Base-by-base conservation (phyloP, 2,329 filamentous ascomycete genomes). In the Fusarium metavorans region DNA sequence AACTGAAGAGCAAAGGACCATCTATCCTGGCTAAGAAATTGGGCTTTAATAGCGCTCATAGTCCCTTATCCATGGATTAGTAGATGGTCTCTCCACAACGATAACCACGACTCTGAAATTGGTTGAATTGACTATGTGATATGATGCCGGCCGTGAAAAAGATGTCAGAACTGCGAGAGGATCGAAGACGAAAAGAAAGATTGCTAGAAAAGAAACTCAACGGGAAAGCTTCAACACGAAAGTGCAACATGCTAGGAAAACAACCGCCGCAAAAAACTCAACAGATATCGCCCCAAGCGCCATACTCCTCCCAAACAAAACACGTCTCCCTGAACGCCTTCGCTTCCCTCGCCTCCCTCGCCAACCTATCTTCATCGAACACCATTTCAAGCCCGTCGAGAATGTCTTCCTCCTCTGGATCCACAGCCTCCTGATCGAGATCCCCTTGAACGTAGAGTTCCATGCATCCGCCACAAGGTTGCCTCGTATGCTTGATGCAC, bases 391-490 rank as follows among this genome's bases (percentile, higher is more conserved):
- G n/a, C 9, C 67, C 57, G 6, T 61, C n/a, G 2, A 75, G 30
- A 32, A 41, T 37, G 3, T 60, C 9, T 8, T 63, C 34, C 4
- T 62, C 66, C 30, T 27, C 20, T 3, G 58, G 66, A 13, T 64
- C 52, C 16, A 71, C 14, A 0, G 66, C 60, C 5, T 45, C 8
- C 11, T 20, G 50, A 25, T 73, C 70, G 34, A 77, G 65, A 2
- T 1, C 13, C 1, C 75, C 75, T 32, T 61, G 35, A 1, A 32
- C 14, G n/a, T 77, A 77, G 3, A 77, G 52, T 20, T 77, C 73
- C 52, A 70, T 10, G 45, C 75, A 77, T 2, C 72, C 56, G 5
- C 50, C 58, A 13, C 76, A 77, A 20, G 64, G 50, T 37, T 57
- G 37, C 27, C 73, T 67, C 1, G 16, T 57, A 6, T 64, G 32